A percentile compares a stretch with the other conserved stretches of the same genome.
phyloP scores from a whole-genome alignment of 345 rosid species.

The Eutrema heterophyllum region DNA sequence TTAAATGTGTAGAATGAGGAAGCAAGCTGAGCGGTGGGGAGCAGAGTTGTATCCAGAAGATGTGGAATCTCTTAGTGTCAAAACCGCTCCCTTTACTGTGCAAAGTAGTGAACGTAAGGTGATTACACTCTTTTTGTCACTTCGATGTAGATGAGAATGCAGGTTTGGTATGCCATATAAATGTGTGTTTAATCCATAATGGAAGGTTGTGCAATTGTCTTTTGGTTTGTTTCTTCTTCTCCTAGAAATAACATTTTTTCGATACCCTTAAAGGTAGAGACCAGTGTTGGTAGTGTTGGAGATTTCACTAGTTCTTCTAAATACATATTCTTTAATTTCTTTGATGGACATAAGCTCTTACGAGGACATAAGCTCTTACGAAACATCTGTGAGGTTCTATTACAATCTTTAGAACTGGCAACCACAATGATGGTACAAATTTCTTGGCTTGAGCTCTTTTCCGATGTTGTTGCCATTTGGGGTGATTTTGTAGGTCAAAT shows the following conservation, averaged over 20 bases:
- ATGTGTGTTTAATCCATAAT: background rate
- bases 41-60: constrained; percentile 92
- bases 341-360: background rate
- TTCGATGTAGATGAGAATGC: constrained; percentile 2
- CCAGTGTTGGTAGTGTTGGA: background rate
- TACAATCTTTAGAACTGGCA: background rate
- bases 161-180: background rate
- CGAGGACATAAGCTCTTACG: background rate
- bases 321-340: background rate
- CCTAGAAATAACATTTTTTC: background rate
- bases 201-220: background rate
- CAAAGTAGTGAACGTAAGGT: constrained; percentile 88
- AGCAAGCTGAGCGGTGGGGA: constrained; percentile 99
- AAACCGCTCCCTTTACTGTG: constrained; percentile 66
- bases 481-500: constrained; percentile 59
- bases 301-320: background rate
- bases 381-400: background rate
- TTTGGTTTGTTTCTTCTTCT: background rate
- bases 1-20: constrained; percentile 61
- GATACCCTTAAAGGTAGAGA: background rate
- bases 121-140: constrained; percentile 19
- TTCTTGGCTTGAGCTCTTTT: background rate
- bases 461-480: background rate
- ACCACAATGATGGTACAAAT: background rate
- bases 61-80: constrained; percentile 73